These are phyloP conservation scores for Penicillium cosmopolitanum DNA, from an alignment of 495 filamentous ascomycete genomes.

Conservation along the genomic window DNA sequence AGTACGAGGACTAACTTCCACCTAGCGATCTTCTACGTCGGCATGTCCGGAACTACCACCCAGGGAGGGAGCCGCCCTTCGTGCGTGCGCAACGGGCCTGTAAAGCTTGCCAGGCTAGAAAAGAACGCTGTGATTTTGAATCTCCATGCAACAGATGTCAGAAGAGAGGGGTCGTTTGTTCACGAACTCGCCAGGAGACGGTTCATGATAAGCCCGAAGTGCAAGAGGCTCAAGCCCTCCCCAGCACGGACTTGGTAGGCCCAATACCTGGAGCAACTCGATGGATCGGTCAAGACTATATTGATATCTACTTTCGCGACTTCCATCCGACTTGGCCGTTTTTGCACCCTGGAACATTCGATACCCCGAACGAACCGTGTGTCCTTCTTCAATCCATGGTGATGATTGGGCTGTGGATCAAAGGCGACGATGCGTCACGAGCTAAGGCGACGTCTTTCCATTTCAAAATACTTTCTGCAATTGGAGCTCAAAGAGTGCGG, in stretches of 20 bases:
- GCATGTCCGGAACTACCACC: constrained; percentile 23
- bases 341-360: constrained; percentile 25
- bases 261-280: background rate
- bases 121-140: constrained; percentile 21
- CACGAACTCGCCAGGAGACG: background rate
- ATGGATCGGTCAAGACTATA: constrained; percentile 12
- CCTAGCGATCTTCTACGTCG: constrained; percentile 24
- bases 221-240: background rate
- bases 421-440: constrained; percentile 11
- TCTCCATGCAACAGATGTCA: constrained; percentile 22
- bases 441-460: constrained; percentile 20
- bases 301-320: constrained; percentile 23
- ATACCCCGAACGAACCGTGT: constrained; percentile 16
- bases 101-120: constrained; percentile 21
- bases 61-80: constrained; percentile 3
- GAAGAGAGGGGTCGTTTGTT: constrained; percentile 14
- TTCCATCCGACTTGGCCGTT: constrained; percentile 28
- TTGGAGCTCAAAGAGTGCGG: constrained; percentile 23
- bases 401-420: constrained; percentile 27
- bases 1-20: background rate
- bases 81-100: constrained; percentile 18
- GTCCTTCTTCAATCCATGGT: constrained; percentile 28
- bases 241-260: background rate
- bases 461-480: constrained; percentile 16
- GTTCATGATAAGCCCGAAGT: background rate